Base-by-base conservation (phyloP, 164 flowering plant species). In the Protea cynaroides region DNA sequence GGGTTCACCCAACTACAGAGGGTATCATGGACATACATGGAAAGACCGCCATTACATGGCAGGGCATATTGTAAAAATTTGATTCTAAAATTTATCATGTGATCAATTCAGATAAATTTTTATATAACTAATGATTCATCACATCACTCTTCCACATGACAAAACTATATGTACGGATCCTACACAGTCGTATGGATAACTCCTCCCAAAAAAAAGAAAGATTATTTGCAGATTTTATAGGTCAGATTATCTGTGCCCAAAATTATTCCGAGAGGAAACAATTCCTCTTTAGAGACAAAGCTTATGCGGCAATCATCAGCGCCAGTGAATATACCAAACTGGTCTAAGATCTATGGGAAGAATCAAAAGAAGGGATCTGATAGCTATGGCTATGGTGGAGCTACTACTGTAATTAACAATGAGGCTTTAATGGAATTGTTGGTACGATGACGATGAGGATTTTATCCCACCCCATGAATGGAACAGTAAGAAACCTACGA, bases 381-480 rank as follows among this genome's bases (percentile, higher is more conserved):
- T 14, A 47, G 64, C 19, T 59, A 36, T 37, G 64, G 63, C 15
- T 19, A 49, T 65, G 23, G 61, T 60, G 59, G 62, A 36, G 36
- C 8, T 40, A 52, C 11, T 38, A 47, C 1, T 66, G 62, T 25
- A 10, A 52, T 24, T 59, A 63, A 19, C 25, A 67, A 37, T 46
- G 70, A 59, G 63, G 54, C 61, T 69, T 34, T 29, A 10, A 64
- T 65, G 66, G 62, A 56, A 61, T 29, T 50, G 49, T 52, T 53
- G 63, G 49, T 63, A 67, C 29, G 82, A 72, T 22, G 86, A 63
- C 6, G 86, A 76, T 38, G 85, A 69, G 49, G 86, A 68, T 7
- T 75, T 75, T 79, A 62, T 87, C 0, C 97, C 97, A 19, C 97
- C 97, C 23, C 97, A 92, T 84, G 96, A 89, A 73, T 84, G 81